Evolutionary conservation across 2,329 filamentous ascomycete species (phyloP), one percentile per base, ranked within the genome.

Genomic region (Verticillium nonalfalfae): DNA sequence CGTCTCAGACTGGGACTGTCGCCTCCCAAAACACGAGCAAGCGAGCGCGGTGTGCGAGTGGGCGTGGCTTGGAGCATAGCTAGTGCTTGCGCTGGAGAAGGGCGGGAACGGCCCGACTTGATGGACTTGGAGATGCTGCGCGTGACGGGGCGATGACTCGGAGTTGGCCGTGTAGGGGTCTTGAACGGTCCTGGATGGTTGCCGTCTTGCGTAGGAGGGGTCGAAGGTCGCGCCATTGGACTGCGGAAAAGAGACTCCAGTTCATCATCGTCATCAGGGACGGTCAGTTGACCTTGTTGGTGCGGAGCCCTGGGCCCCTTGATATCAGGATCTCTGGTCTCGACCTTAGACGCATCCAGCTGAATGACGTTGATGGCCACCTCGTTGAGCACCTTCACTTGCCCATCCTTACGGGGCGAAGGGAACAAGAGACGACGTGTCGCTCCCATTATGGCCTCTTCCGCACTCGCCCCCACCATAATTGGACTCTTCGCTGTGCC

Each of bases 391-490:
- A 84, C 81, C 70, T 86, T 91, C 1, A 81, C 76, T 56, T 85
- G 79, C 39, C 82, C 84, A 35, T 86, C 83, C 66, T 89, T 89
- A 54, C 87, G 82, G 2, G 90, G 90, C 0, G 90, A 93, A 1
- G 91, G 89, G 69, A 95, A 95, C 1, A 95, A 79, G 2, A 93
- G 74, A 62, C 91, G 82, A 63, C 89, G 82, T 0, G 89, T 93
- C 59, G 72, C 75, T 38, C 83, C 85, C 18, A 81, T 72, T 10
- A 54, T 18, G n/a, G 77, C 72, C 60, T 79, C 74, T 58, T 83
- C 75, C 38, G 81, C 79, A 58, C 79, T 68, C 50, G 83, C 78
- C 38, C 81, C 80, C 6, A 84, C 66, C 34, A 80, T 76, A 38
- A 88, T 84, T 15, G 85, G 85, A 66, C 81, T 86, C 57, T 82